These are phyloP conservation scores for Gastrolobium villosum DNA, from an alignment of 306 rosid species.

Conservation along the genomic window DNA sequence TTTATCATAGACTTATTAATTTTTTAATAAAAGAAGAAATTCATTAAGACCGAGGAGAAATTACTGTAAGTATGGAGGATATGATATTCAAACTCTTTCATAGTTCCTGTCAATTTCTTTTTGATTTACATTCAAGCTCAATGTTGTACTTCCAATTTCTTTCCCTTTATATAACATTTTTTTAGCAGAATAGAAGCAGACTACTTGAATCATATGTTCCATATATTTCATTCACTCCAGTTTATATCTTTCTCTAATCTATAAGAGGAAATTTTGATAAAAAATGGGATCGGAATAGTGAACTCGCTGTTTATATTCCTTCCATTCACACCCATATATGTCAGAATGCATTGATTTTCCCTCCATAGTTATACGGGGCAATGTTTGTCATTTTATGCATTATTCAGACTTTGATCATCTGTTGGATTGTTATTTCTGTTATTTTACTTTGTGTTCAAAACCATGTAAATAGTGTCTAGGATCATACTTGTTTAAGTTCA, in stretches of 20 bases:
- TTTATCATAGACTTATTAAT: background rate
- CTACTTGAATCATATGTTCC: constrained; percentile 7
- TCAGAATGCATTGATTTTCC: background rate
- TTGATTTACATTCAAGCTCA: too few relatives aligned
- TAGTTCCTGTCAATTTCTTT: too few relatives aligned
- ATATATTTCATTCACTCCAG: background rate
- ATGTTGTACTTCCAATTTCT: background rate
- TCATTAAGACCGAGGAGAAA: background rate
- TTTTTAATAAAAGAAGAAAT: too few relatives aligned
- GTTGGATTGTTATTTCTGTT: constrained; percentile 2
- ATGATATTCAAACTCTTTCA: background rate
- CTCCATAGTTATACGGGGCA: background rate
- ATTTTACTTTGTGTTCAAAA: background rate
- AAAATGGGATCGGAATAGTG: background rate
- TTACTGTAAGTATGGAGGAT: background rate
- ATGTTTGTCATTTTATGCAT: background rate
- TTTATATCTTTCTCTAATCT: background rate
- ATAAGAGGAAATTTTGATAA: background rate
- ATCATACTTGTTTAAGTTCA: too few relatives aligned
- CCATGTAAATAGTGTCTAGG: too few relatives aligned
- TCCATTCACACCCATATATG: background rate
- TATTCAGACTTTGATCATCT: constrained; percentile 1
- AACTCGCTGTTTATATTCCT: constrained; percentile 17
- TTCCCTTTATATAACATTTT: background rate
- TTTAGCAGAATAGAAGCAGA: constrained; percentile 16